These are phyloP conservation scores for Coemansia reversa DNA, from an alignment of 192 early-diverging fungal species.

Conservation along the genomic window DNA sequence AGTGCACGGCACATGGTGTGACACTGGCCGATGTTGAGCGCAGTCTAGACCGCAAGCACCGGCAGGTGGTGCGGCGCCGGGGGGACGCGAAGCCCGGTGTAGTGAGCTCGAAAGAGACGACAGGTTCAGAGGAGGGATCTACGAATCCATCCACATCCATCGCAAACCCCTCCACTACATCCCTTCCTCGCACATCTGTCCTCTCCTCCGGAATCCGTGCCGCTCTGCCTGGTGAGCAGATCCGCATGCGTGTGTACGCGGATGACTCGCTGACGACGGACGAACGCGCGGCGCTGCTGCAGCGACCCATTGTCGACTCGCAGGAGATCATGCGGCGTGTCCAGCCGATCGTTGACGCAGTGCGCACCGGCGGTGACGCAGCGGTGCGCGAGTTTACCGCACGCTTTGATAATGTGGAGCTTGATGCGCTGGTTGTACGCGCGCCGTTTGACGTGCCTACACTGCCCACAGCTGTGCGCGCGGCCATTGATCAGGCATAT, in stretches of 20 bases:
- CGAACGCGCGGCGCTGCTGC: slow-evolving; percentile 65
- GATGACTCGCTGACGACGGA: slow-evolving; percentile 51
- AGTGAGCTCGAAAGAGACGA: too few relatives aligned
- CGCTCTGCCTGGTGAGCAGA: slow-evolving; percentile 54
- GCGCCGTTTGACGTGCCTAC: slow-evolving; percentile 77
- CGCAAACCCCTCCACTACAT: slow-evolving; percentile 18
- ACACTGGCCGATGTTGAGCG: slow-evolving; percentile 81
- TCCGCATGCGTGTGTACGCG: slow-evolving; percentile 74
- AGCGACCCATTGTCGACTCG: slow-evolving; percentile 91
- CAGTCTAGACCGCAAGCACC: slow-evolving; percentile 78
- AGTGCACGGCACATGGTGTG: slow-evolving; percentile 81
- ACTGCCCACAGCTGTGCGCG: slow-evolving; percentile 62
- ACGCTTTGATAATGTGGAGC: slow-evolving; percentile 86
- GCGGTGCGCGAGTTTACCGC: slow-evolving; percentile 81
- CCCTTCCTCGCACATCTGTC: slow-evolving; percentile 38
- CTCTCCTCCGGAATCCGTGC: slow-evolving; percentile 28
- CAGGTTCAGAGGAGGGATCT: slow-evolving; percentile 11
- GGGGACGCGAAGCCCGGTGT: slow-evolving; percentile 86
- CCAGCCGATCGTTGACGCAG: slow-evolving; percentile 84
- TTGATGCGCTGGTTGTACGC: slow-evolving; percentile 69
- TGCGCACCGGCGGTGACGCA: slow-evolving; percentile 78
- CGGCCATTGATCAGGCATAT: slow-evolving; percentile 94
- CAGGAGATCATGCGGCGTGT: slow-evolving; percentile 84
- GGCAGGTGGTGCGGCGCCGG: slow-evolving; percentile 80
- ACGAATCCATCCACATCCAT: slow-evolving; percentile 1